Base-by-base conservation (phyloP, 2,329 filamentous ascomycete species). In the Kalmusia sp. region DNA sequence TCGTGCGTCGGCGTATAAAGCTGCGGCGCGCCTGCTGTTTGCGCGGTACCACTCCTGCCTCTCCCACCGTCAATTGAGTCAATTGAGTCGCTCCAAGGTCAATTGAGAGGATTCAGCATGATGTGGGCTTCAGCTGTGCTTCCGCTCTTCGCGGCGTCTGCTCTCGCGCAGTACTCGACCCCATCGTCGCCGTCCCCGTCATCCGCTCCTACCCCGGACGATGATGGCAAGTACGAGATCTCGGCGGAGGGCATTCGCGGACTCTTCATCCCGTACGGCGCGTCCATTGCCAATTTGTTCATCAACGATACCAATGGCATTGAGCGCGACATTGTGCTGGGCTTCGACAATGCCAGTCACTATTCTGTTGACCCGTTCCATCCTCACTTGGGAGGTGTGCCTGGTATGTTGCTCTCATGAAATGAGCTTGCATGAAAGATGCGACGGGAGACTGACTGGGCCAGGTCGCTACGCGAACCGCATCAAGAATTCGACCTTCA, bases 401-500 rank as follows among this genome's bases (percentile, higher is more conserved):
- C 88, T 0, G 89, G 89, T 65, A 54, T 41, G 62, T 55, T 12
- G n/a, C 4, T 19, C 6, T 21, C 2, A 6, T 24, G 7, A 15
- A 25, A 22, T 25, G 15, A 30, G 22, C 21, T 38, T 27, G 25
- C 14, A 31, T 33, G 17, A 35, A 27, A 30, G n/a, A 14, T 49
- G 15, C 38, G 24, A 14, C 21, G 5, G 25, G 25, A 19, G 35
- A 37, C 39, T 62, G 49, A 64, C 34, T 7, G 28, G 14, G 12
- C 6, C 37, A 69, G 72, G 74, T 40, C 86, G 90, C 50, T 93
- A 93, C 70, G 90, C 90, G 53, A 93, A 93, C 73, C 87, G 90
- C 59, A 92, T 92, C 79, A 86, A 85, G 80, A 92, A 92, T 79
- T 87, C 84, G 72, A 87, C 83, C 5, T 91, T 91, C 66, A 80